phyloP scores from a whole-genome alignment of 192 early-diverging fungal species.

The Ambispora gerdemannii region DNA sequence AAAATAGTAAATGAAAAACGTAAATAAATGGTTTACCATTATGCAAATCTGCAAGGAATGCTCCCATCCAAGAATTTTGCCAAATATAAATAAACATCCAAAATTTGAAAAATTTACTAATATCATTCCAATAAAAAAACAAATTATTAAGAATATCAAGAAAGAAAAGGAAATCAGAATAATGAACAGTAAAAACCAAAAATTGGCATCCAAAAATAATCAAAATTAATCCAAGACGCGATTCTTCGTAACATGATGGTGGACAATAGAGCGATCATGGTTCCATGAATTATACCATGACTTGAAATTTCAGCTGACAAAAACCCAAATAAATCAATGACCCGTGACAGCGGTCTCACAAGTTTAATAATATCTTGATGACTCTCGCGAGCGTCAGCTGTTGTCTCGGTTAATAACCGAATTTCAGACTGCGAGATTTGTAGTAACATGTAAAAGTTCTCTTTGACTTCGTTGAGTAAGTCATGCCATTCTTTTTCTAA shows the following conservation, averaged over 20 bases:
- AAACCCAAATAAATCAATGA: not conserved
- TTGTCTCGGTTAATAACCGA: not conserved
- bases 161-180: not conserved
- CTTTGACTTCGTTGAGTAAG: not conserved
- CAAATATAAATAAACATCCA: too few relatives aligned
- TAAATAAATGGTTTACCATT: too few relatives aligned
- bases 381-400: not conserved
- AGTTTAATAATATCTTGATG: constrained; percentile 15
- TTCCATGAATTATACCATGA: too few relatives aligned
- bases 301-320: not conserved
- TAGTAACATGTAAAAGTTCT: constrained; percentile 10
- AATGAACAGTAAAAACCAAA: not conserved
- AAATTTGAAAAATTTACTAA: too few relatives aligned
- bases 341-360: not conserved
- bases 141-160: too few relatives aligned
- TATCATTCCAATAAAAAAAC: too few relatives aligned
- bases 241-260: too few relatives aligned
- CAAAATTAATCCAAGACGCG: not conserved
- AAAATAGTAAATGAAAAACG: too few relatives aligned
- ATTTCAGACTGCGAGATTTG: constrained; percentile 8
- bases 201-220: not conserved
- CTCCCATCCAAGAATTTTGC: too few relatives aligned
- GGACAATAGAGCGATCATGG: too few relatives aligned
- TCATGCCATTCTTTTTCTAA: not conserved
- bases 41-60: too few relatives aligned